These are phyloP conservation scores for Aegilops tauschii DNA, from an alignment of 176 grass and related monocot genomes.

Conservation along the genomic window DNA sequence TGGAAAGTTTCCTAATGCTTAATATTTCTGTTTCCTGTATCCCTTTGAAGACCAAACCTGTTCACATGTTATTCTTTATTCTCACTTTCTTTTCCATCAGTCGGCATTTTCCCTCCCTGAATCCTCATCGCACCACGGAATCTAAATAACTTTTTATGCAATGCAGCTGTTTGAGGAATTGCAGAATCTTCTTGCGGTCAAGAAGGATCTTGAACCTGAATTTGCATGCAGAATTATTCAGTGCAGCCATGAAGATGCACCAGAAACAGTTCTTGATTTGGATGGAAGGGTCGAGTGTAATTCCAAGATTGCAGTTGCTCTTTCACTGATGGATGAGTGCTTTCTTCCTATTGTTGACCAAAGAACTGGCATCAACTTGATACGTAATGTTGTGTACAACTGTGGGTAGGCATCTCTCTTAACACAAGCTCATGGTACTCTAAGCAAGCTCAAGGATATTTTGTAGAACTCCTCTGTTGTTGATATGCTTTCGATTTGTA, in stretches of 20 bases:
- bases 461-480: slow-evolving; percentile 4
- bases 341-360: slow-evolving; percentile 93
- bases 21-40: background rate
- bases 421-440: background rate
- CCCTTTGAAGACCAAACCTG: background rate
- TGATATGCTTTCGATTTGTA: slow-evolving; percentile 17
- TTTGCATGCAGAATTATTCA: slow-evolving; percentile 79
- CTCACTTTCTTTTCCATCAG: background rate
- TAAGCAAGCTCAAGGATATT: slow-evolving; percentile 22
- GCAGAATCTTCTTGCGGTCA: slow-evolving; percentile 67
- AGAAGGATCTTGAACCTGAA: slow-evolving; percentile 72
- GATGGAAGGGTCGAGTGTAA: slow-evolving; percentile 70
- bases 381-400: slow-evolving; percentile 86
- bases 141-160: slow-evolving; percentile 19
- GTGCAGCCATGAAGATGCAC: slow-evolving; percentile 58
- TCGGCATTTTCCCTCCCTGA: background rate
- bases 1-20: background rate
- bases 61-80: background rate
- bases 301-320: slow-evolving; percentile 81
- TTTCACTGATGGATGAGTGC: slow-evolving; percentile 93
- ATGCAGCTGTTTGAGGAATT: slow-evolving; percentile 72
- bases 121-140: background rate
- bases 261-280: slow-evolving; percentile 37
- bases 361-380: slow-evolving; percentile 91
- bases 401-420: slow-evolving; percentile 82